Percentiles rank a stretch among this genome's conserved stretches.
phyloP scores from a whole-genome alignment of 345 rosid genomes.

The Salix brachista region DNA sequence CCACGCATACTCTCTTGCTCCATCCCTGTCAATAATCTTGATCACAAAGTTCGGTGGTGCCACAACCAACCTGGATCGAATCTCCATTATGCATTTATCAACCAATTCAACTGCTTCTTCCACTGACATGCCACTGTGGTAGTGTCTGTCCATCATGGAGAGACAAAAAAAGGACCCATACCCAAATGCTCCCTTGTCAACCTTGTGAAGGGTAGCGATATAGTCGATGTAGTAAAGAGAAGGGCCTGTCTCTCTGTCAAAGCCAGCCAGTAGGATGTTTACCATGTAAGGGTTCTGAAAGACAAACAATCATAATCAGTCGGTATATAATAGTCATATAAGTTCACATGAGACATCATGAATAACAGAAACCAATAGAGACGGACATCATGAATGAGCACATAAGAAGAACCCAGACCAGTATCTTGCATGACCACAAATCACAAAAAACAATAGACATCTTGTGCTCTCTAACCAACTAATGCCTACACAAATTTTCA shows the following conservation, averaged over 20 bases:
- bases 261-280: slow-evolving; percentile 91
- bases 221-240: slow-evolving; percentile 93
- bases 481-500: not conserved
- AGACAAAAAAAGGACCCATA: slow-evolving; percentile 89
- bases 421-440: not conserved
- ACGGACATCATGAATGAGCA: not conserved
- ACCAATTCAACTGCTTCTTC: slow-evolving; percentile 83
- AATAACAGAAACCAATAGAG: not conserved
- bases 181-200: slow-evolving; percentile 94
- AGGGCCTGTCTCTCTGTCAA: slow-evolving; percentile 88
- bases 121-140: slow-evolving; percentile 79
- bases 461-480: not conserved
- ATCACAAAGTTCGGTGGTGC: slow-evolving; percentile 95
- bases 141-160: slow-evolving; percentile 93
- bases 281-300: slow-evolving; percentile 79
- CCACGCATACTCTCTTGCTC: slow-evolving; percentile 81
- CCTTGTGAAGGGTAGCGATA: slow-evolving; percentile 93
- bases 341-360: not conserved
- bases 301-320: not conserved
- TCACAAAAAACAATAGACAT: not conserved
- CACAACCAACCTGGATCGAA: slow-evolving; percentile 80
- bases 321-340: not conserved
- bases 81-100: slow-evolving; percentile 86
- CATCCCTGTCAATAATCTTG: slow-evolving; percentile 91
- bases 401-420: not conserved